Evolutionary conservation across 73 alveolate species (phyloP), one percentile per base, ranked within the genome.

Genomic region (Stentor coeruleus): DNA sequence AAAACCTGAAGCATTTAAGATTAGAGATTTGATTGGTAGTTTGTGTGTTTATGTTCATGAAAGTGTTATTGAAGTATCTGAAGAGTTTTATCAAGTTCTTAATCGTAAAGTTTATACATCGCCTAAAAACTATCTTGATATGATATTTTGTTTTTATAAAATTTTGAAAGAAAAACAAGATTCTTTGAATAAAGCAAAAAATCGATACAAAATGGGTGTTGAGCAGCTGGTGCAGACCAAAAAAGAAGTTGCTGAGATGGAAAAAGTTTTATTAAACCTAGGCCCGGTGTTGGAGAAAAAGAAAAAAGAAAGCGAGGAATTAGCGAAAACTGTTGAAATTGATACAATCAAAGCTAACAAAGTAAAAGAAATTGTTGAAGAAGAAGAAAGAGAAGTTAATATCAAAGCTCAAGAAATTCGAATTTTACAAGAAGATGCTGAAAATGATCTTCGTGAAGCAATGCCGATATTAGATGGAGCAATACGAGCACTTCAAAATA

Each of bases 361-460:
- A 81, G 86, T 77, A 41, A 93, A 89, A 82, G 81, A 81, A 73
- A 96, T 90, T 35, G 96, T 93, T 1, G 98, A 90, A 57, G 98
- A 93, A 59, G 98, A 95, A 81, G 84, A 94, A 41, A 95, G 83
- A 37, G 90, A 91, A 81, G 95, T 96, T 49, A 98, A 91, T n/a
- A 96, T 93, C 84, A 98, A 97, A 74, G 95, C 95, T 77, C 96
- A 91, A 77, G 99, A 97, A 84, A 96, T 98, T 59, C 95, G 90
- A 90, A 95, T 93, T 79, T 86, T 97, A 84, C 98, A 99, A 59
- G 99, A 91, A 58, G 99, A 98, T 81, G 99, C 99, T 66, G 81
- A 85, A 58, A 38, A 76, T 35, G 93, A 85, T 88, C 90, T 94
- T 33, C 82, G 90, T 77, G 86, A 88, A 79, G 99, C 98, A 3